Evolutionary conservation across 2,329 filamentous ascomycete genomes (phyloP), one percentile per base, ranked within the genome.

Genomic region (Arthrobotrys pseudoclavata): DNA sequence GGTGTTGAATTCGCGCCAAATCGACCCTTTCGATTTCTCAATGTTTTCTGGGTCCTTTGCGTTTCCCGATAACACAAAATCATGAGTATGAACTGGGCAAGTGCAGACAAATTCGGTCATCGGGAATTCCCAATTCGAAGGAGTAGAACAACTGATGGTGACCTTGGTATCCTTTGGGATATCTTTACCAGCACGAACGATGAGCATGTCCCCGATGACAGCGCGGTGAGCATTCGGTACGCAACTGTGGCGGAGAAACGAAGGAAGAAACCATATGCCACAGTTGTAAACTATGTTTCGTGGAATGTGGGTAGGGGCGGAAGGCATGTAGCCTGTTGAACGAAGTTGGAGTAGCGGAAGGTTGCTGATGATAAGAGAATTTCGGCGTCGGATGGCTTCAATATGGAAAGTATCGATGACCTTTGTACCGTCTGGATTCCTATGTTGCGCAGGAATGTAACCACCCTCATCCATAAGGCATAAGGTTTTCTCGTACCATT

Each of bases 201-300:
- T 63, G 15, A 62, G 31, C 67, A 77, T 77, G 18, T 77, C 74
- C 2, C 74, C 74, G 18, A 77, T 53, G 52, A 71, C 53, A 18
- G 74, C 31, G 3, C 74, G 67, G 34, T 77, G 74, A 5, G 74
- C 74, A 29, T 77, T 77, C 2, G 74, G 61, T 3, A 77, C 20
- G 22, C 74, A 77, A 22, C 74, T 77, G 37, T 71, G 67, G 15
- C 74, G 74, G 10, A 77, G 61, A 50, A 71, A 77, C 2, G 74
- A 77, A 9, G 74, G 61, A 5, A 77, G 67, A 18, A 68, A 67
- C 74, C 74, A 77, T 15, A 77, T 31, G 1, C 74, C 74, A 15
- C 67, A 69, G 15, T 68, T 71, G 53, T 62, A 77, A 18, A 12
- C 1, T 3, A 57, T 48, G 20, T 66, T 4, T 6, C 50, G 40